Conservation (phyloP, 2,329 filamentous ascomycete species). For the Ophiosphaerella korrae region DNA sequence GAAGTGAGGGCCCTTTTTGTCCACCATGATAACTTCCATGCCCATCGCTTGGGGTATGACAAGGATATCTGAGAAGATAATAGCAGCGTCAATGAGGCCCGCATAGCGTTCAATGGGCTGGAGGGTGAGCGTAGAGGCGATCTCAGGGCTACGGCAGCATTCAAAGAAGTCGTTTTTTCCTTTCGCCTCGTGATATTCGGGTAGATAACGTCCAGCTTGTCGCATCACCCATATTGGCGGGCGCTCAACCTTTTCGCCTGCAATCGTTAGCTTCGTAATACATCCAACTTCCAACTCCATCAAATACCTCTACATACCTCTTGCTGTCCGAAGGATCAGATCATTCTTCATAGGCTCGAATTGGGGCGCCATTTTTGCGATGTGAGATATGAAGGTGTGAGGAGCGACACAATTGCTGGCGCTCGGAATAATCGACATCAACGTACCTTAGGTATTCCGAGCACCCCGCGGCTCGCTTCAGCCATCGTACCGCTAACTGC, state of each 20-base stretch:
- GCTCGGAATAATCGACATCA: slow-evolving; percentile 16
- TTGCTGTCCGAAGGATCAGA: slow-evolving; percentile 84
- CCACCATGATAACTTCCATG: slow-evolving; percentile 98
- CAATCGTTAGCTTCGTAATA: slow-evolving; percentile 21
- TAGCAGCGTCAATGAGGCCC: slow-evolving; percentile 91
- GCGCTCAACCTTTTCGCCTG: slow-evolving; percentile 88
- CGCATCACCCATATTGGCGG: slow-evolving; percentile 99
- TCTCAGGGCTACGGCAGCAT: slow-evolving; percentile 91
- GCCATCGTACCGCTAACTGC: slow-evolving; percentile 21
- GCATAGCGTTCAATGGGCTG: slow-evolving; percentile 92
- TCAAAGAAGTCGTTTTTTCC: slow-evolving; percentile 92
- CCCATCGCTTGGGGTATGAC: slow-evolving; percentile 98
- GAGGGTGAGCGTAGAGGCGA: slow-evolving; percentile 89
- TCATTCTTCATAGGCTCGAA: slow-evolving; percentile 93
- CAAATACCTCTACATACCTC: slow-evolving; percentile 64
- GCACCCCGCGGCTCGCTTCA: slow-evolving; percentile 27
- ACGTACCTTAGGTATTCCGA: slow-evolving; percentile 16
- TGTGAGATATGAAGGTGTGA: slow-evolving; percentile 1
- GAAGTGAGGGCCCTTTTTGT: slow-evolving; percentile 96
- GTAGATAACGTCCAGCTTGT: slow-evolving; percentile 96
- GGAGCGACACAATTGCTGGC: slow-evolving; percentile 3
- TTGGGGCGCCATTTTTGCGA: slow-evolving; percentile 64
- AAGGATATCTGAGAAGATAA: slow-evolving; percentile 98
- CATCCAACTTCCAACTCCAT: too few relatives aligned
- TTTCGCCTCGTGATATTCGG: slow-evolving; percentile 97